phyloP scores from a whole-genome alignment of 2,329 filamentous ascomycete genomes.

The Xylaria sp. region DNA sequence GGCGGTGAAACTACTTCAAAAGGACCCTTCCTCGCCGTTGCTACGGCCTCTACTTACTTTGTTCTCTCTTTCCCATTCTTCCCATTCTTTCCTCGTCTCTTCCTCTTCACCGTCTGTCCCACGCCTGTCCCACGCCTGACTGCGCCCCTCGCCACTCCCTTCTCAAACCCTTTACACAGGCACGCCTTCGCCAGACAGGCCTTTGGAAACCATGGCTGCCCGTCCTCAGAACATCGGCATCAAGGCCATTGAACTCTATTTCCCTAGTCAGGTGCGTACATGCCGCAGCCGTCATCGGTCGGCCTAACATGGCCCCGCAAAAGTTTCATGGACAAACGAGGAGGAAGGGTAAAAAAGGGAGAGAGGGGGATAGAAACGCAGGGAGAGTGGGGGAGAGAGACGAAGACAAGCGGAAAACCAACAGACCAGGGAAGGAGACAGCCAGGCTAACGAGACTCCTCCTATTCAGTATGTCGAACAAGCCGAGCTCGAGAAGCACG shows the following conservation, averaged over 20 bases:
- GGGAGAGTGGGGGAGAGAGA: too few species aligned
- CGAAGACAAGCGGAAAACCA: not conserved
- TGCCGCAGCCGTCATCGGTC: slow-evolving; percentile 26
- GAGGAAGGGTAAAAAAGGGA: not conserved
- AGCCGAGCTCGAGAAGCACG: slow-evolving; percentile 84
- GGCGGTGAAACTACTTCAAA: slow-evolving; percentile 46
- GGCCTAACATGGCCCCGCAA: slow-evolving; percentile 13
- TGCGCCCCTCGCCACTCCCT: slow-evolving; percentile 23
- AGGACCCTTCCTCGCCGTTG: slow-evolving; percentile 40
- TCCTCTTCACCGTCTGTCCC: slow-evolving; percentile 1
- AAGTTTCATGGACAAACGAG: not conserved
- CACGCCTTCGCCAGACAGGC: slow-evolving; percentile 27
- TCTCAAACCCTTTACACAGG: slow-evolving; percentile 10
- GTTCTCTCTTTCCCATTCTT: slow-evolving; percentile 26
- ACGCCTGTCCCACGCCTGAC: slow-evolving; percentile 17
- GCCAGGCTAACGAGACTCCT: slow-evolving; percentile 40
- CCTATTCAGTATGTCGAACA: slow-evolving; percentile 80
- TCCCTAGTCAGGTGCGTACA: slow-evolving; percentile 79
- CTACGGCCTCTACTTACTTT: slow-evolving; percentile 33
- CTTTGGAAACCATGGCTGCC: slow-evolving; percentile 67
- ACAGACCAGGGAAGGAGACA: not conserved
- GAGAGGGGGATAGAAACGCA: too few species aligned
- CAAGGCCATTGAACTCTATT: slow-evolving; percentile 92
- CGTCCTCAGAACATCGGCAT: slow-evolving; percentile 90
- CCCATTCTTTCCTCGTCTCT: slow-evolving; percentile 18